Evolutionary conservation across 345 rosid genomes (phyloP), one percentile per base, ranked within the genome.

Genomic region (Nasturtium officinale): DNA sequence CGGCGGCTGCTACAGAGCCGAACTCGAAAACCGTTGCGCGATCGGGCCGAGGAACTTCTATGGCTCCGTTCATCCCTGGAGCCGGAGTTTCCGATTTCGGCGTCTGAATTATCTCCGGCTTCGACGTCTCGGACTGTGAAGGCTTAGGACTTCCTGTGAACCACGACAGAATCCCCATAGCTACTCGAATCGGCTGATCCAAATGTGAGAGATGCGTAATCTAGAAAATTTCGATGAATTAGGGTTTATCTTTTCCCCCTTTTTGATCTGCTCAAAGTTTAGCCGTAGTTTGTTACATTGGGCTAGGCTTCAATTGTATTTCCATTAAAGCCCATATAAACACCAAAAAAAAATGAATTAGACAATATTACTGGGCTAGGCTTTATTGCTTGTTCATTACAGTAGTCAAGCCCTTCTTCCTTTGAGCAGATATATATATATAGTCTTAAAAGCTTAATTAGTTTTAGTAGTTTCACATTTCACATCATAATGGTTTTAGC

Each of bases 131-230:
- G 40, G 78, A 7, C 38, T 79, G 75, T 64, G 87, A 32, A 20
- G 85, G 81, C 46, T 84, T 80, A 25, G 86, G 72, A 65, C 69
- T 68, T 61, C 97, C 85, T 8, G 56, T 85, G 81, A 91, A 86
- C 98, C 97, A 89, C 40, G 97, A 94, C 32, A 91, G 83, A 12
- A 94, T 86, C 78, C 97, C 91, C 97, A 94, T 94, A 15, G 68
- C 53, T 40, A 53, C 15, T 40, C 47, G 37, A 76, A 25, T 61
- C 48, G 57, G 57, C 11, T 17, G 16, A 63, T 29, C 11, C 43
- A 47, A 47, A 47, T 26, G 29, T 48, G n/a, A n/a, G n/a, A n/a
- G n/a, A 9, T 32, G 25, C 18, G 73, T 55, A 48, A 32, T 57
- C 65, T 58, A 25, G 29, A 26, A 26, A 38, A 42, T 16, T 5